Evolutionary conservation across 169 alveolate genomes (phyloP), one percentile per base, ranked within the genome.

Genomic region (Eimeria zaria): DNA sequence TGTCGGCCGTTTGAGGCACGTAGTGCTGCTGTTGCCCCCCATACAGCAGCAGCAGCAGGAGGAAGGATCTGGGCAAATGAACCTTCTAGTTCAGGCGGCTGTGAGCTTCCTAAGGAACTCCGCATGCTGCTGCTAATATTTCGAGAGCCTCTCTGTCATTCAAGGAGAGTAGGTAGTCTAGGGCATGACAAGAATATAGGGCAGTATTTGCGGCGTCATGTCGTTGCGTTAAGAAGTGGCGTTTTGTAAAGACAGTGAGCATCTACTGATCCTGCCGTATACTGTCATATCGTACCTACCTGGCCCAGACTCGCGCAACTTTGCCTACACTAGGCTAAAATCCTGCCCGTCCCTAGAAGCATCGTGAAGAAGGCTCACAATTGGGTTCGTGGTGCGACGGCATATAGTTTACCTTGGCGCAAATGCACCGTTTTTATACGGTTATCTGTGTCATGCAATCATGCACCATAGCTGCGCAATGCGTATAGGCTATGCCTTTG

Each of bases 41-140:
- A 83, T 83, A 53, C 91, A 83, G 24, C 76, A 51, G 76, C 91
- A 83, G 76, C 91, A 83, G 91, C 89, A 80, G 67, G 91, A 80
- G 67, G 91, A 83, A 33, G 76, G 91, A 20, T 55, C 91, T 39
- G 73, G 24, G 11, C 91, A 83, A 11, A 83, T 83, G 91, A 58
- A 53, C 91, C 91, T 55, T 41, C 55, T 83, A 22, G 91, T 83
- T 20, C 91, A 83, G 76, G 91, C 91, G 24, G 91, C 91, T 55
- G 91, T 83, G 51, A 83, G 55, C 51, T 83, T 83, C 33, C 55
- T 83, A 55, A 51, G 91, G 18, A 83, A 83, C 91, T 55, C 91
- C 16, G 91, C 91, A 5, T 83, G 76, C 76, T 83, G 91, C 91
- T 83, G 91, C 58, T 83, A 83, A 53, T 51, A 24, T 18, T 7